phyloP scores from a whole-genome alignment of 78 protist species.

The Isochrysis galbana region DNA sequence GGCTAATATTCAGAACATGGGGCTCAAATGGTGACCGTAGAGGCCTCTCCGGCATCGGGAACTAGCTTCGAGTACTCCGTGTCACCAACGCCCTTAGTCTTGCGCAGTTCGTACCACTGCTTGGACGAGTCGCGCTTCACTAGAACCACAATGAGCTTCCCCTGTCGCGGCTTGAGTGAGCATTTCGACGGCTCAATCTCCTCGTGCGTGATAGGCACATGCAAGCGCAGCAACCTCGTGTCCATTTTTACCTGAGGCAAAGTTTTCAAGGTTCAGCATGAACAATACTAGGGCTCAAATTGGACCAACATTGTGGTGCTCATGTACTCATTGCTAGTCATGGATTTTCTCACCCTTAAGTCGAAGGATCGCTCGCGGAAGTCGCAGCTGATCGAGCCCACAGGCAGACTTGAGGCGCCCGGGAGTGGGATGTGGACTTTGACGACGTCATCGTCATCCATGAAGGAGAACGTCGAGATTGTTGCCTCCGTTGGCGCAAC shows the following conservation, averaged over 20 bases:
- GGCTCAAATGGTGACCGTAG: neutral
- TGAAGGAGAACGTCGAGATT: neutral
- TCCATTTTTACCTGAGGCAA: too few species aligned
- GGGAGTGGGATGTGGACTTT: conserved; percentile 8
- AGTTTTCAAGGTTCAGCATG: too few species aligned
- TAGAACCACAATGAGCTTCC: neutral
- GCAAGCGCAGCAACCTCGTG: neutral
- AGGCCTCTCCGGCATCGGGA: neutral
- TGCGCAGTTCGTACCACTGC: neutral
- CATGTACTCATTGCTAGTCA: too few species aligned
- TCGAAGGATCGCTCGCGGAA: neutral
- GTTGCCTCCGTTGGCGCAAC: neutral
- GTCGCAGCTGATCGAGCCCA: neutral
- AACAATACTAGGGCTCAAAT: too few species aligned
- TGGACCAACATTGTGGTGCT: too few species aligned
- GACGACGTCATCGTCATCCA: neutral
- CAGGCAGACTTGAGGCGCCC: neutral
- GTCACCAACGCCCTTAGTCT: conserved; percentile 20
- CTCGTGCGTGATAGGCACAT: neutral
- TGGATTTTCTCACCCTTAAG: neutral
- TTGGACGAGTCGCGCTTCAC: neutral
- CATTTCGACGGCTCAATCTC: neutral
- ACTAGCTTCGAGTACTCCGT: neutral
- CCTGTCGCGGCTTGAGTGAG: neutral
- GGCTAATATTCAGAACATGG: too few species aligned